These are phyloP conservation scores for Podospora fimiseda DNA, from an alignment of 495 filamentous ascomycete species.

Conservation along the genomic window DNA sequence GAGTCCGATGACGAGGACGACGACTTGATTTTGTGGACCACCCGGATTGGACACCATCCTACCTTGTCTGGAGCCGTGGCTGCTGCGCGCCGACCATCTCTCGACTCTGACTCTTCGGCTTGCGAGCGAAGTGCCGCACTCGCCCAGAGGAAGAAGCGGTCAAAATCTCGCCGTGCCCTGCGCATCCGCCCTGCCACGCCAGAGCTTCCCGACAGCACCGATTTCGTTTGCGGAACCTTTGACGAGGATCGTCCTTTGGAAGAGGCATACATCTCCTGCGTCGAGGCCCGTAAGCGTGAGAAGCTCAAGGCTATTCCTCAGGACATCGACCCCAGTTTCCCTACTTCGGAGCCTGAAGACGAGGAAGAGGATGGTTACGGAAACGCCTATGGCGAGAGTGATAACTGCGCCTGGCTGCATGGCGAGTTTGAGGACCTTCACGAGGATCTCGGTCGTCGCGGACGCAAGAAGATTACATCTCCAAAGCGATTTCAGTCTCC, in stretches of 20 bases:
- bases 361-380: slow-evolving; percentile 57
- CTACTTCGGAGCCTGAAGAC: slow-evolving; percentile 84
- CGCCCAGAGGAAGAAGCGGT: slow-evolving; percentile 23
- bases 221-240: slow-evolving; percentile 95
- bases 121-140: slow-evolving; percentile 18
- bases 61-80: slow-evolving; percentile 31
- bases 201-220: slow-evolving; percentile 89
- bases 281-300: slow-evolving; percentile 70
- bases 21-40: slow-evolving; percentile 73
- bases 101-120: slow-evolving; percentile 38
- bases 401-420: slow-evolving; percentile 51
- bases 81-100: slow-evolving; percentile 35
- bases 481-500: slow-evolving; percentile 43
- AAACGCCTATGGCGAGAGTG: slow-evolving; percentile 46
- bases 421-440: slow-evolving; percentile 53
- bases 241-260: slow-evolving; percentile 95
- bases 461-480: slow-evolving; percentile 32
- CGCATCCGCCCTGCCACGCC: slow-evolving; percentile 66
- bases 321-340: slow-evolving; percentile 96
- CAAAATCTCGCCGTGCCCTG: slow-evolving; percentile 27
- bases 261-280: slow-evolving; percentile 78
- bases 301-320: slow-evolving; percentile 78
- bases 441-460: slow-evolving; percentile 33
- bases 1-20: slow-evolving; percentile 84
- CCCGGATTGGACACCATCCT: slow-evolving; percentile 48